Evolutionary conservation across 768 basidiomycete species (phyloP).

Genomic region (Xanthoconium purpureum): DNA sequence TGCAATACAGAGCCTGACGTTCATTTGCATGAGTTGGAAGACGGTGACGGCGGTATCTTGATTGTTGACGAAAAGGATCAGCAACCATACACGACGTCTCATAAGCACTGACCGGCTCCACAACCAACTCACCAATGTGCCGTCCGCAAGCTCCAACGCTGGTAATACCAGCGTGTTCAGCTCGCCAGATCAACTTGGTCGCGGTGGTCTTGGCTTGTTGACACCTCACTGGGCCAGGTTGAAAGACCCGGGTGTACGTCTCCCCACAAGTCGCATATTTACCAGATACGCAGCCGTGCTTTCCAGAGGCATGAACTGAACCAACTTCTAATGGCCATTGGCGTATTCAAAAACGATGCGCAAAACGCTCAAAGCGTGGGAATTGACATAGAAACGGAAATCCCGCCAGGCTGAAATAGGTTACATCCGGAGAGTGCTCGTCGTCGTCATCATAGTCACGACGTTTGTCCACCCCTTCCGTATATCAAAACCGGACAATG

Average conservation of each 20-base stretch:
- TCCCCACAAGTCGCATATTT: background rate
- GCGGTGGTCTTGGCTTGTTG: slow-evolving; percentile 33
- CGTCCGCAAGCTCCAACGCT: slow-evolving; percentile 65
- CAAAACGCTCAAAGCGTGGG: too few species aligned
- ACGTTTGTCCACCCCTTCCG: slow-evolving; percentile 81
- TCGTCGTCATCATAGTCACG: slow-evolving; percentile 65
- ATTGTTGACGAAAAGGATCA: background rate
- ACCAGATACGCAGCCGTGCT: too few species aligned
- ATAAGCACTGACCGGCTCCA: slow-evolving; percentile 45
- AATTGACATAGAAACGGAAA: too few species aligned
- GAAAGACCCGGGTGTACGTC: slow-evolving; percentile 44
- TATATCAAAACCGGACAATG: slow-evolving; percentile 81
- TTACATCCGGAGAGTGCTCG: slow-evolving; percentile 72
- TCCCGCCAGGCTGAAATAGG: too few species aligned
- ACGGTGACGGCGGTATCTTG: slow-evolving; percentile 56
- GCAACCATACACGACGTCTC: background rate
- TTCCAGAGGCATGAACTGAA: too few species aligned
- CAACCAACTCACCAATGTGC: slow-evolving; percentile 64
- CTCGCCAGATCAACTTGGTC: slow-evolving; percentile 39
- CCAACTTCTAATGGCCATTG: too few species aligned
- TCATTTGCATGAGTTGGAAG: background rate
- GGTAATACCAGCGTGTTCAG: slow-evolving; percentile 46
- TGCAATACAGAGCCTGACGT: slow-evolving; percentile 22
- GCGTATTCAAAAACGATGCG: too few species aligned
- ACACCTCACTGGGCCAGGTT: slow-evolving; percentile 23